phyloP scores from a whole-genome alignment of 192 early-diverging fungal genomes.

The Pilaira anomala region DNA sequence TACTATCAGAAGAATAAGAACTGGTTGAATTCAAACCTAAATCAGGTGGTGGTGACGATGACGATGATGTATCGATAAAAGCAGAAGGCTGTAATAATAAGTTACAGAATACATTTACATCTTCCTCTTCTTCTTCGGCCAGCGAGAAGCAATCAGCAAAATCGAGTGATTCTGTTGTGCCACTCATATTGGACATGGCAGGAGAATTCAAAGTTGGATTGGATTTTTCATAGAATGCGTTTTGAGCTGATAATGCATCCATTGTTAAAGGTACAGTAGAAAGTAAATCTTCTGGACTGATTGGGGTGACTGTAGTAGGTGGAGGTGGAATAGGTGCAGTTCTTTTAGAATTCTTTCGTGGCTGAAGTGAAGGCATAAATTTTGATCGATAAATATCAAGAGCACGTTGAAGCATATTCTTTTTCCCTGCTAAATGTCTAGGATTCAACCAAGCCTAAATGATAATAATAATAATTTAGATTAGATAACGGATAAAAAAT shows the following conservation, averaged over 20 bases:
- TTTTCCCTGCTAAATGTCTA: slow-evolving; percentile 31
- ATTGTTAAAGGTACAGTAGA: slow-evolving; percentile 17
- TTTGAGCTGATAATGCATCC: slow-evolving; percentile 19
- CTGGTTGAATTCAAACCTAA: neutral
- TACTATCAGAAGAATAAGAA: slow-evolving; percentile 10
- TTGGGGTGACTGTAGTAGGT: neutral
- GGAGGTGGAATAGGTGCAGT: slow-evolving; percentile 18
- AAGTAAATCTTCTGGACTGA: neutral
- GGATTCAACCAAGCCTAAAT: slow-evolving; percentile 21
- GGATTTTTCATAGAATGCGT: slow-evolving; percentile 6
- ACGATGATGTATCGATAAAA: neutral
- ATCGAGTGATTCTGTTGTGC: slow-evolving; percentile 33
- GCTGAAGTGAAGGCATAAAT: slow-evolving; percentile 19
- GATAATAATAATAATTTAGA: neutral
- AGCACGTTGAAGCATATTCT: slow-evolving; percentile 31
- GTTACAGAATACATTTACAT: neutral
- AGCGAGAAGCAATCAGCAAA: slow-evolving; percentile 35
- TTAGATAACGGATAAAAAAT: neutral
- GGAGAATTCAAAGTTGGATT: slow-evolving; percentile 3
- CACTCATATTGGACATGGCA: slow-evolving; percentile 17
- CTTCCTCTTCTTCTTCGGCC: slow-evolving; percentile 19
- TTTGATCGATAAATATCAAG: slow-evolving; percentile 35
- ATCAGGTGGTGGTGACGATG: neutral
- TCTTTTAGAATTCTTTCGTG: slow-evolving; percentile 18
- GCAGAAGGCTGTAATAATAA: neutral